Percentiles rank a stretch among this genome's conserved stretches.
Evolutionary conservation across 805 yeast genomes (phyloP).

Genomic region (Ogataea siamensis): DNA sequence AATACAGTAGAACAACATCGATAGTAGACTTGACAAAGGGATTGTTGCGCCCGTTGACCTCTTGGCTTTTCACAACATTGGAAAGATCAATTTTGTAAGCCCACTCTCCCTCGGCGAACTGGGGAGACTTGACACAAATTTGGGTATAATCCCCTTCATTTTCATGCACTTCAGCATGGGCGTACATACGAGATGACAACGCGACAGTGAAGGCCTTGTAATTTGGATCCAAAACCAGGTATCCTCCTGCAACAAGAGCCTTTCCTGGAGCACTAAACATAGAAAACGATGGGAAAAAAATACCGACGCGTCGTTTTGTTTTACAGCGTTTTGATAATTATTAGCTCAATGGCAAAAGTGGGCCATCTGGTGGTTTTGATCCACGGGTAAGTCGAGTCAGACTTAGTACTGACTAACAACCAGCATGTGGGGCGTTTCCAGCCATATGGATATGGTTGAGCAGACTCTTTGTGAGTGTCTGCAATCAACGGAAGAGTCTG

Average conservation of each 20-base stretch:
- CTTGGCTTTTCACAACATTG: slow-evolving; percentile 15
- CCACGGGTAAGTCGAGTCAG: slow-evolving; percentile 58
- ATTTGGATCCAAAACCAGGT: slow-evolving; percentile 76
- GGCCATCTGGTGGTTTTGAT: slow-evolving; percentile 67
- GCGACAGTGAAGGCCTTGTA: slow-evolving; percentile 83
- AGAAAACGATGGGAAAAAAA: slow-evolving; percentile 18
- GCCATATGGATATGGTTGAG: slow-evolving; percentile 51
- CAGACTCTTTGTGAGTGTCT: slow-evolving; percentile 39
- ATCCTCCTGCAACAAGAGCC: slow-evolving; percentile 93
- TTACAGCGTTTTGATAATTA: slow-evolving; percentile 3
- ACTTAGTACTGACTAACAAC: slow-evolving; percentile 2
- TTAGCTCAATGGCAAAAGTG: slow-evolving; percentile 9
- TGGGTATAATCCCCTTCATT: slow-evolving; percentile 10
- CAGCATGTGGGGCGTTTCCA: slow-evolving; percentile 61
- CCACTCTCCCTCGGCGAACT: slow-evolving; percentile 75
- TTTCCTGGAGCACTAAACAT: slow-evolving; percentile 95
- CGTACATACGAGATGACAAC: slow-evolving; percentile 86
- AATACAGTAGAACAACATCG: slow-evolving; percentile 52
- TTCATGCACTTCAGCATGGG: slow-evolving; percentile 30
- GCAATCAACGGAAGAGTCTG: slow-evolving; percentile 36
- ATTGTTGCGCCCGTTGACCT: slow-evolving; percentile 39
- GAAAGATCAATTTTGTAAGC: slow-evolving; percentile 38
- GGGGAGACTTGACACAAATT: slow-evolving; percentile 66
- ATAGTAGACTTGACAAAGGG: slow-evolving; percentile 76
- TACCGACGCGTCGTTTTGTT: slow-evolving; percentile 4